Evolutionary conservation across 345 rosid genomes (phyloP), one percentile per base, ranked within the genome.

Genomic region (Noccaea caerulescens): DNA sequence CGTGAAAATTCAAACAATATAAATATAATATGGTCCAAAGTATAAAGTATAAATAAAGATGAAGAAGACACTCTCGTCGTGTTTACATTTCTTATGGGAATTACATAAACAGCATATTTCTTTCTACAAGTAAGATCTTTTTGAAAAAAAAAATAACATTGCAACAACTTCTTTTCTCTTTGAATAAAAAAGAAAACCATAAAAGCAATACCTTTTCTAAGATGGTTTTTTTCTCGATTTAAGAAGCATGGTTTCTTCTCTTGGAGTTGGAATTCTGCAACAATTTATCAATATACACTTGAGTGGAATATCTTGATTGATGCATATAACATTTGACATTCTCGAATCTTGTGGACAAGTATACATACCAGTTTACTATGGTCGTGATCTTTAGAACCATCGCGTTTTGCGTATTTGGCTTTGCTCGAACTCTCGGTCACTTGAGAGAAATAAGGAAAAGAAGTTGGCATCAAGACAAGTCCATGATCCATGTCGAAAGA

Each of bases 401-500:
- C 87, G 8, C 83, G 83, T 53, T 55, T 77, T 45, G 82, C 84
- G 63, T 85, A 78, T 64, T 74, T 71, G 59, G 77, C 27, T 56
- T 84, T 77, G 66, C 76, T 86, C 3, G 85, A 72, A 32, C 58
- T 65, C 45, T 85, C 91, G 1, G 80, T 41, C 34, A 84, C 63
- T 70, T 79, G 80, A 53, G 90, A 71, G 32, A 86, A 60, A 58
- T 85, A 86, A 7, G 91, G 92, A 16, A 85, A 79, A 30, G 88
- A 85, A 12, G 92, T 83, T 16, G 86, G 80, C 60, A 82, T 63
- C 36, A 78, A 52, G 57, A 88, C 81, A 53, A 77, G 66, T 72
- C 84, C 87, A 61, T 85, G 87, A 50, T 88, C 86, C 79, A 88
- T 81, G 65, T 88, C 88, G 63, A 88, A 88, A 60, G 76, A 77